Evolutionary conservation across 169 alveolate genomes (phyloP), one percentile per base, ranked within the genome.

Genomic region (Cryptosporidium canis): DNA sequence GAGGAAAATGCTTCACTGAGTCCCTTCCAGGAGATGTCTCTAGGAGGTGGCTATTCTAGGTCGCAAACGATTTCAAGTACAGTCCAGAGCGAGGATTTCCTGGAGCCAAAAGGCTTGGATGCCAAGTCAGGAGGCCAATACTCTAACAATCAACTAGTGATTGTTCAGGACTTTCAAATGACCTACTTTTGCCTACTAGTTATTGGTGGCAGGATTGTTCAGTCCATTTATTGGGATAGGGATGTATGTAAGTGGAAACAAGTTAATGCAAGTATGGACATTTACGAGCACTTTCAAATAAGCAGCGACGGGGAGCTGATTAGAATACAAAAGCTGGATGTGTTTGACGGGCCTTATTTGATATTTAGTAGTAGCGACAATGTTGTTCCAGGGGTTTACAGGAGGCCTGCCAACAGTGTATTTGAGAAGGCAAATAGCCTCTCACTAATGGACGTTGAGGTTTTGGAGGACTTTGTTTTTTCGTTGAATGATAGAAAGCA

Each of bases 401-500:
- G 37, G 21, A 61, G 71, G 31, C 68, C 68, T 14, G 72, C 39
- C 14, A 58, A 41, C 8, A 11, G 43, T 24, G 37, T 18, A 18
- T 77, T n/a, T 58, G 72, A 55, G 27, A 44, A 41, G 16, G 37
- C 12, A 5, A 77, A 77, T 16, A 58, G 44, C 45, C 37, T 41
- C 58, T 77, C 77, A 39, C 51, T 77, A 4, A 24, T 7, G 5
- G 39, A 77, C 14, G 37, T 61, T 56, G 2, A 33, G 16, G 77
- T 58, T 27, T 77, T 77, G 45, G 87, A 77, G 29, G 77, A 77
- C 37, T 77, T 77, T 77, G 71, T 77, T 12, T 77, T 77, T 77
- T 77, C 87, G 27, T 44, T 77, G n/a, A 77, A 77, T 77, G 72
- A 55, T 61, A 39, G 44, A 41, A 77, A 77, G 9, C 87, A 77